Conservation (phyloP, 2,329 filamentous ascomycete genomes). For the Ophiostoma tasmaniense region DNA sequence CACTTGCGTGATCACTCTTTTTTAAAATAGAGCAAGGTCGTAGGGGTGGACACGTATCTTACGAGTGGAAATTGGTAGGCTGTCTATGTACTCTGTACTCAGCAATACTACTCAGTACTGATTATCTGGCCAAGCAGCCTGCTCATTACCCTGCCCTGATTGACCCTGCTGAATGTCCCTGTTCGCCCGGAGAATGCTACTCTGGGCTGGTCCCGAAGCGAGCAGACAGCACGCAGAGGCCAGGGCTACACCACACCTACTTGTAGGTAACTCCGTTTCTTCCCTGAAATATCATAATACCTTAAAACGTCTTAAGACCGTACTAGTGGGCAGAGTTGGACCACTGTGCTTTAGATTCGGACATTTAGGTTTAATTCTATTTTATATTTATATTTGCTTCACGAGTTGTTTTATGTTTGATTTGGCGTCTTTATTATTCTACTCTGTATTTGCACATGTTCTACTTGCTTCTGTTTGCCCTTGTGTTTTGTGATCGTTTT, state of each 20-base stretch:
- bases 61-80: constrained; percentile 18
- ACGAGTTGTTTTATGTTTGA: neutral
- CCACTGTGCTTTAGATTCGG: neutral
- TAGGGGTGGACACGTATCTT: constrained; percentile 3
- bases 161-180: too few species aligned
- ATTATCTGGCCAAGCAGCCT: too few species aligned
- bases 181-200: constrained; percentile 11
- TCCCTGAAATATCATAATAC: neutral
- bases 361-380: neutral
- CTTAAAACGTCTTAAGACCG: neutral
- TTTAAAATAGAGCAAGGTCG: neutral
- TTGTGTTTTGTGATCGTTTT: neutral
- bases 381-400: neutral
- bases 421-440: neutral
- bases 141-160: neutral
- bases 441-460: neutral
- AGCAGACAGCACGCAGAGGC: neutral
- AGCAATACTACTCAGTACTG: neutral
- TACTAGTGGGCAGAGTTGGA: neutral
- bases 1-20: neutral
- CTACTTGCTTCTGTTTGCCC: neutral
- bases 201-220: constrained; percentile 1
- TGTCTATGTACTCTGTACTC: too few species aligned
- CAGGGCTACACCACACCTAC: too few species aligned
- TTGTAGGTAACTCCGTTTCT: neutral